Evolutionary conservation across 768 basidiomycete genomes (phyloP).

Genomic region (Amanita fuliginea): DNA sequence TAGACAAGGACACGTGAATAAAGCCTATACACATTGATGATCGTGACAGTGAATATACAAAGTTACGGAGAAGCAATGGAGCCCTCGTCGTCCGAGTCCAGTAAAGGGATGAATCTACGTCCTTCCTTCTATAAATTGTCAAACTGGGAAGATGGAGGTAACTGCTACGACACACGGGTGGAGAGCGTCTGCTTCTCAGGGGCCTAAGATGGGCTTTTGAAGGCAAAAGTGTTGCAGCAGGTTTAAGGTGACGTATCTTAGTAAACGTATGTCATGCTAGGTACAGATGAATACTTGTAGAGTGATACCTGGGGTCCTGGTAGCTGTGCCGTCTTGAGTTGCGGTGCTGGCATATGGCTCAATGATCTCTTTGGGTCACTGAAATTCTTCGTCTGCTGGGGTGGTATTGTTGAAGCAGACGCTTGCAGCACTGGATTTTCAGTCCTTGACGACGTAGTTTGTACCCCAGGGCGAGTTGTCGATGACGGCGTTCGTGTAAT

Average conservation of each 20-base stretch:
- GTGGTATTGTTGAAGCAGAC: not conserved
- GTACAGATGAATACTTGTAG: not conserved
- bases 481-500: not conserved
- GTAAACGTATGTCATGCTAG: not conserved
- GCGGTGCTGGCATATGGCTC: not conserved
- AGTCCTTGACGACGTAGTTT: not conserved
- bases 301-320: not conserved
- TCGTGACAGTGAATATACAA: not conserved
- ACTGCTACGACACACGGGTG: constrained; percentile 11
- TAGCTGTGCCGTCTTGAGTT: not conserved
- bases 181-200: constrained; percentile 10
- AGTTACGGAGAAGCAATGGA: constrained; percentile 4
- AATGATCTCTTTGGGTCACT: not conserved
- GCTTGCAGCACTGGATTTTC: not conserved
- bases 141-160: not conserved
- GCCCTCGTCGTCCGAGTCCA: constrained; percentile 29
- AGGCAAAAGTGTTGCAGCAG: not conserved
- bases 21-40: not conserved
- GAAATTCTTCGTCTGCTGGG: not conserved
- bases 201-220: constrained; percentile 6
- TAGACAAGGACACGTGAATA: not conserved
- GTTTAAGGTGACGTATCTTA: not conserved
- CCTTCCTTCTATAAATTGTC: constrained; percentile 24
- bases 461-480: not conserved
- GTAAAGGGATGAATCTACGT: constrained; percentile 35